Evolutionary conservation across 306 rosid genomes (phyloP).

Genomic region (Cicer arietinum): DNA sequence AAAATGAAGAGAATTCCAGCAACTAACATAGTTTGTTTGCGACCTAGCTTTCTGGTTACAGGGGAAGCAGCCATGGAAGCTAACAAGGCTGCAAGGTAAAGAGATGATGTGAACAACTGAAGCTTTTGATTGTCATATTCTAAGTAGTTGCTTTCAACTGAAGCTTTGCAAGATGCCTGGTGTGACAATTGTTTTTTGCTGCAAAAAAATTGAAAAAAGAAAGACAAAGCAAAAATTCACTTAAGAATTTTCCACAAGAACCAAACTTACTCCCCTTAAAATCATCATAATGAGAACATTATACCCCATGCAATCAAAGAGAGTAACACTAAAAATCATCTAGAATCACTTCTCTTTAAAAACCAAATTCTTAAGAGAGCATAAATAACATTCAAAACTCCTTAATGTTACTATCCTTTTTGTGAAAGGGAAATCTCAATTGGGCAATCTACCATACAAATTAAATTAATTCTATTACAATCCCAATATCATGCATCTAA

Average conservation of each 20-base stretch:
- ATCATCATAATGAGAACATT: conserved; percentile 16
- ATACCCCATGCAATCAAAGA: background rate
- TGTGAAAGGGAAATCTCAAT: conserved; percentile 1
- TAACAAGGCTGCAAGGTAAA: conserved; percentile 72
- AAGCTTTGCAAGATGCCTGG: conserved; percentile 94
- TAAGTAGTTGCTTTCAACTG: conserved; percentile 62
- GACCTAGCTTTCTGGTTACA: conserved; percentile 59
- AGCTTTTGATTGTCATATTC: conserved; percentile 70
- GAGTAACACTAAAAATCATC: too few relatives aligned
- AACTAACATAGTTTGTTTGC: conserved; percentile 48
- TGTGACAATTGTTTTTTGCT: conserved; percentile 75
- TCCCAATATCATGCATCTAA: background rate
- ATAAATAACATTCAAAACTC: conserved; percentile 35
- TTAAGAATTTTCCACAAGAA: conserved; percentile 11
- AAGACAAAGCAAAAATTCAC: background rate
- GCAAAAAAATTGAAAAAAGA: conserved; percentile 42
- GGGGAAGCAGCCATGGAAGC: conserved; percentile 69
- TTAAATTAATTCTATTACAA: background rate
- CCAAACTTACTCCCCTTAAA: conserved; percentile 25
- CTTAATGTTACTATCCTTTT: conserved; percentile 3
- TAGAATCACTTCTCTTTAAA: too few relatives aligned
- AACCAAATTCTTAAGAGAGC: background rate
- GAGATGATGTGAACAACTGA: conserved; percentile 83
- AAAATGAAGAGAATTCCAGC: conserved; percentile 60
- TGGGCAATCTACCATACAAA: conserved; percentile 30